These are phyloP conservation scores for Naganishia randhawae DNA, from an alignment of 768 basidiomycete species.

Conservation along the genomic window DNA sequence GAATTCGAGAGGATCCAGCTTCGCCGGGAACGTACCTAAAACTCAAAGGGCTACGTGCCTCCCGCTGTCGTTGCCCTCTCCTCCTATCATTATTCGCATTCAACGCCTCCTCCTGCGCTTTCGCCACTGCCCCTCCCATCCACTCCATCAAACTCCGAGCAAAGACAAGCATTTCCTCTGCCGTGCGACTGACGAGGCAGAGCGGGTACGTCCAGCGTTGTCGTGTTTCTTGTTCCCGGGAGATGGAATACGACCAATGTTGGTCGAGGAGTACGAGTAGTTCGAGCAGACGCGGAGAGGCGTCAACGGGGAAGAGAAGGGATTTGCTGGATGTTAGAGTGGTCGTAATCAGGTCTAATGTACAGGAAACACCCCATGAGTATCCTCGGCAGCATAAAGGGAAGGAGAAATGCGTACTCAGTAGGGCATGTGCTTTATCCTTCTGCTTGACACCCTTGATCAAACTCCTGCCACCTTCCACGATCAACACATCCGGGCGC, in stretches of 20 bases:
- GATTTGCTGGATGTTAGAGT: constrained; percentile 73
- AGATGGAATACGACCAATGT: constrained; percentile 81
- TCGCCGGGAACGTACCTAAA: constrained; percentile 77
- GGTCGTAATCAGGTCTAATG: constrained; percentile 75
- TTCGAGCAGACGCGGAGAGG: constrained; percentile 90
- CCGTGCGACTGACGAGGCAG: constrained; percentile 86
- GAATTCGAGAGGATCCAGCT: too few relatives aligned
- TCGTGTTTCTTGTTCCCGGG: constrained; percentile 28
- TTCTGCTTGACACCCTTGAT: constrained; percentile 74
- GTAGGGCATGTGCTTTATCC: constrained; percentile 81
- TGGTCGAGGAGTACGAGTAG: constrained; percentile 93
- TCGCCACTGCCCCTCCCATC: constrained; percentile 87
- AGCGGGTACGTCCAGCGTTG: constrained; percentile 60
- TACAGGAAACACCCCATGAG: not conserved
- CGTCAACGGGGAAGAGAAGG: constrained; percentile 84
- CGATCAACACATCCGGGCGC: constrained; percentile 86
- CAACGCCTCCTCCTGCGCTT: constrained; percentile 68
- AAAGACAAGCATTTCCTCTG: constrained; percentile 86
- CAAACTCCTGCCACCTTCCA: constrained; percentile 78
- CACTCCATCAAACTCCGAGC: constrained; percentile 98
- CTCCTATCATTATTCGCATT: constrained; percentile 61
- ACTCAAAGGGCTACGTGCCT: constrained; percentile 63
- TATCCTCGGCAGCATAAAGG: not conserved
- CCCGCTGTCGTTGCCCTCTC: constrained; percentile 47
- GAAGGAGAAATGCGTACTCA: constrained; percentile 56